A percentile compares a stretch with the other conserved stretches of the same genome.
These are phyloP conservation scores for Hypomontagnella monticulosa DNA, from an alignment of 495 filamentous ascomycete genomes.

Conservation along the genomic window DNA sequence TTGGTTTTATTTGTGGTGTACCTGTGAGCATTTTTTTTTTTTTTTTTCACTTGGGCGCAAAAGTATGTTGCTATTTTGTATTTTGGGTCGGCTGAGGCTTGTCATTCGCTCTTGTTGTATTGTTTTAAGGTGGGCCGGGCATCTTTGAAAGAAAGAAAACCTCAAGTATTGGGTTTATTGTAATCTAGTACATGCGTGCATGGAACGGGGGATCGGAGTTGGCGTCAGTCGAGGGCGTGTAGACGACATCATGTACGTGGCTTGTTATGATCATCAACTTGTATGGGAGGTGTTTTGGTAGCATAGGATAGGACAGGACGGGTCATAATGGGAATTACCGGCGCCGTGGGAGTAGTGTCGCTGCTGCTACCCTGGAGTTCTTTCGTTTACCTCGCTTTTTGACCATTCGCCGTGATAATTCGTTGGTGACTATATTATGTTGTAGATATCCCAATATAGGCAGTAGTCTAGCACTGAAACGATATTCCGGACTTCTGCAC, in stretches of 20 bases:
- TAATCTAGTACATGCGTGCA: conserved; percentile 31
- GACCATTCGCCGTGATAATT: neutral
- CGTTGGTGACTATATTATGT: neutral
- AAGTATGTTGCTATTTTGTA: neutral
- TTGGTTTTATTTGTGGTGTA: neutral
- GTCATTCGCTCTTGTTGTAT: conserved; percentile 1
- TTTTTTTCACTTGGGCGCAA: neutral
- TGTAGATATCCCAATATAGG: neutral
- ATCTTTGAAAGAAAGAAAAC: neutral
- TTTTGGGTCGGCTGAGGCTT: neutral
- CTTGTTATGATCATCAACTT: conserved; percentile 14
- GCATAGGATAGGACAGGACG: neutral
- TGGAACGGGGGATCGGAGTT: conserved; percentile 25
- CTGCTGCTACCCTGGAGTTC: neutral
- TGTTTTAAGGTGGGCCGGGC: neutral
- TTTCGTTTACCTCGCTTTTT: neutral
- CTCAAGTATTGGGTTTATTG: conserved; percentile 22
- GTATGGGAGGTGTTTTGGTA: neutral
- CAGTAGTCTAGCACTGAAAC: conserved; percentile 75
- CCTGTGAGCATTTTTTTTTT: conserved; percentile 1
- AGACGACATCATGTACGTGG: conserved; percentile 24
- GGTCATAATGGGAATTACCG: conserved; percentile 1
- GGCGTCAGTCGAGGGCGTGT: conserved; percentile 3
- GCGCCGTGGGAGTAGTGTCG: neutral
- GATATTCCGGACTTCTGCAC: conserved; percentile 82